A percentile compares a stretch with the other conserved stretches of the same genome.
These are phyloP conservation scores for Calendula officinalis DNA, from an alignment of 129 eudicot genomes.

Conservation along the genomic window DNA sequence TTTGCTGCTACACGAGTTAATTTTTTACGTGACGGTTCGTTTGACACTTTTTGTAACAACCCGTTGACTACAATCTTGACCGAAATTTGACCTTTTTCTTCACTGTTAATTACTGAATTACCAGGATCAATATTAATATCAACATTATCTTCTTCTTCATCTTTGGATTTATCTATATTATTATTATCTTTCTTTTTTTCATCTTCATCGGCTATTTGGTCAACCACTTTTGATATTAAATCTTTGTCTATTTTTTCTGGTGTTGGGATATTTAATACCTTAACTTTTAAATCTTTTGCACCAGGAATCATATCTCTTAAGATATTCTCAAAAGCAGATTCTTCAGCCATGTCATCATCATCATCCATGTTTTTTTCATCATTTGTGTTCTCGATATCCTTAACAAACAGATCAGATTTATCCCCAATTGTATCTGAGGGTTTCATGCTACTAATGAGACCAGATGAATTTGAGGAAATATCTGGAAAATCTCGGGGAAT, in stretches of 20 bases:
- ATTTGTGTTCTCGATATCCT: conserved; percentile 41
- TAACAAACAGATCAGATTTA: conserved; percentile 45
- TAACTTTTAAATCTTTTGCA: conserved; percentile 50
- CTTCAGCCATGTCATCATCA: conserved; percentile 37
- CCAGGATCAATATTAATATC: conserved; percentile 44
- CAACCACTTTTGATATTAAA: conserved; percentile 57
- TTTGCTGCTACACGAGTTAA: conserved; percentile 78
- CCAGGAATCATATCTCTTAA: conserved; percentile 78
- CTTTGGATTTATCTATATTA: conserved; percentile 37
- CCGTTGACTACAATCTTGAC: conserved; percentile 55
- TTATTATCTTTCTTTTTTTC: conserved; percentile 51
- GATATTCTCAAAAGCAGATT: conserved; percentile 49
- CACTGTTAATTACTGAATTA: conserved; percentile 37
- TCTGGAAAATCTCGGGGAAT: conserved; percentile 39
- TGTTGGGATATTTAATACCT: conserved; percentile 68
- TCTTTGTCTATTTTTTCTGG: conserved; percentile 59
- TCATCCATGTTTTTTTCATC: conserved; percentile 10
- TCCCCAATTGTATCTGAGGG: conserved; percentile 42
- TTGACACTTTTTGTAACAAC: conserved; percentile 37
- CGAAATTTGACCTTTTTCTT: conserved; percentile 55
- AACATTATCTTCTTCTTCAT: conserved; percentile 52
- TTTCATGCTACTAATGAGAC: conserved; percentile 31
- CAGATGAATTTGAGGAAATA: conserved; percentile 42
- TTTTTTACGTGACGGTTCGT: conserved; percentile 40
- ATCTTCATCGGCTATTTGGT: conserved; percentile 66